A percentile compares a stretch with the other conserved stretches of the same genome.
These are phyloP conservation scores for Geotrichum candidum DNA, from an alignment of 1,139 yeast species.

Conservation along the genomic window DNA sequence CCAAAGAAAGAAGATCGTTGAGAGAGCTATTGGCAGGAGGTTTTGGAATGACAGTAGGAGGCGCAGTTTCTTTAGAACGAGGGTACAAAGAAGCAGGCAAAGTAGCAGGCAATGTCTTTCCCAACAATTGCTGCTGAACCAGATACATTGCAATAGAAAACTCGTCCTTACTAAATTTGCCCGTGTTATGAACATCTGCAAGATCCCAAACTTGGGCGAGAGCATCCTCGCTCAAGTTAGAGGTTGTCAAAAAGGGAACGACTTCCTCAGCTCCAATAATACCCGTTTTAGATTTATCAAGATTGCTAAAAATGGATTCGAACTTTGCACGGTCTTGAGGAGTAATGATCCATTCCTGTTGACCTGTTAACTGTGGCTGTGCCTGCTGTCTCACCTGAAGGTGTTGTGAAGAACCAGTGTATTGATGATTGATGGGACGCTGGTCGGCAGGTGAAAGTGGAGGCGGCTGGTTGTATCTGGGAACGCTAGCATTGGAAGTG, in stretches of 20 bases:
- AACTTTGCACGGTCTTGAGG: conserved; percentile 70
- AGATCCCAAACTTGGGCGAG: conserved; percentile 93
- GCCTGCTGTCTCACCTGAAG: conserved; percentile 36
- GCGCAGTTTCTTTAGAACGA: conserved; percentile 19
- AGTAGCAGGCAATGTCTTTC: conserved; percentile 62
- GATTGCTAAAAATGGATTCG: conserved; percentile 67
- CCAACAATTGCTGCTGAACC: conserved; percentile 77
- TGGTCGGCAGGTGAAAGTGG: conserved; percentile 19
- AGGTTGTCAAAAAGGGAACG: conserved; percentile 82
- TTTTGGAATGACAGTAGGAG: conserved; percentile 24
- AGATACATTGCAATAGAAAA: conserved; percentile 91
- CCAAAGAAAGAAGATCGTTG: conserved; percentile 32
- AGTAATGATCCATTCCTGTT: conserved; percentile 65
- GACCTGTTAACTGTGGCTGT: conserved; percentile 22
- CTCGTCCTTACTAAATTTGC: conserved; percentile 71
- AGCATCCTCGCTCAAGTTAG: conserved; percentile 76
- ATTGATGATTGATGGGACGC: conserved; percentile 23
- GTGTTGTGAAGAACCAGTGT: conserved; percentile 20
- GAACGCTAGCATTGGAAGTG: conserved; percentile 20
- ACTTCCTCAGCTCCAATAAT: conserved; percentile 62
- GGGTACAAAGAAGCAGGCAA: conserved; percentile 32
- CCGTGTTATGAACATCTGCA: conserved; percentile 84
- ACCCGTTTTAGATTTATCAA: conserved; percentile 64
- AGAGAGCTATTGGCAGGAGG: conserved; percentile 28
- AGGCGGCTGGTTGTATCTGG: conserved; percentile 21